A percentile compares a stretch with the other conserved stretches of the same genome.
phyloP scores from a whole-genome alignment of 805 yeast genomes.

The Barnettozyma wickerhamii region DNA sequence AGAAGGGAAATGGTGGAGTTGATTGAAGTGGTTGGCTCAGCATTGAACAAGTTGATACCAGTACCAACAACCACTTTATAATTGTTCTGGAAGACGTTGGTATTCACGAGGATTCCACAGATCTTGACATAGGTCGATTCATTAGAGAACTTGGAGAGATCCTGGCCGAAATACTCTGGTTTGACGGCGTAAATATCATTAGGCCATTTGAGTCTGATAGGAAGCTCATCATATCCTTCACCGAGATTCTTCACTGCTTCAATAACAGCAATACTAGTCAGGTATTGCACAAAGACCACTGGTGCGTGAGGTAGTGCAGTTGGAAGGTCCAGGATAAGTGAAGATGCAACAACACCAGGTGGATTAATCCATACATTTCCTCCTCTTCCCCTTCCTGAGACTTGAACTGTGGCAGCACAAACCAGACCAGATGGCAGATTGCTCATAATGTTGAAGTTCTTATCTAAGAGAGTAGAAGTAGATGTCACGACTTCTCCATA shows the following conservation, averaged over 20 bases:
- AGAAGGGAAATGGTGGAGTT: slow-evolving; percentile 62
- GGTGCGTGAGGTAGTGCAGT: slow-evolving; percentile 42
- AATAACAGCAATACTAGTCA: slow-evolving; percentile 77
- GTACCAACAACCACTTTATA: slow-evolving; percentile 77
- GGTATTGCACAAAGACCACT: slow-evolving; percentile 82
- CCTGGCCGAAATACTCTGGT: slow-evolving; percentile 51
- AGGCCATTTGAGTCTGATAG: slow-evolving; percentile 92
- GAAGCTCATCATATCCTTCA: slow-evolving; percentile 67
- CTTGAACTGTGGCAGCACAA: slow-evolving; percentile 74
- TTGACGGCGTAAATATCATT: slow-evolving; percentile 79
- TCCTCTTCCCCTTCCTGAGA: slow-evolving; percentile 91
- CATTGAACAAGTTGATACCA: slow-evolving; percentile 79
- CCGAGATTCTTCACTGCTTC: slow-evolving; percentile 64
- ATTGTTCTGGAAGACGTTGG: slow-evolving; percentile 55
- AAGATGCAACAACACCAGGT: slow-evolving; percentile 81
- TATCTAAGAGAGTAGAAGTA: slow-evolving; percentile 73
- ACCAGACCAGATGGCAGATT: slow-evolving; percentile 64
- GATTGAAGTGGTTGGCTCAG: slow-evolving; percentile 90
- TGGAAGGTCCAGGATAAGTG: slow-evolving; percentile 59
- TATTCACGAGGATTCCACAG: slow-evolving; percentile 81
- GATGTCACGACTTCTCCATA: slow-evolving; percentile 92
- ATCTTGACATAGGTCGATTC: slow-evolving; percentile 72
- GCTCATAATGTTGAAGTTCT: slow-evolving; percentile 55
- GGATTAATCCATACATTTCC: slow-evolving; percentile 97
- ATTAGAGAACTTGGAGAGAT: slow-evolving; percentile 41